A percentile compares a stretch with the other conserved stretches of the same genome.
These are phyloP conservation scores for Metschnikowia sp. DNA, from an alignment of 805 yeast genomes.

Conservation along the genomic window DNA sequence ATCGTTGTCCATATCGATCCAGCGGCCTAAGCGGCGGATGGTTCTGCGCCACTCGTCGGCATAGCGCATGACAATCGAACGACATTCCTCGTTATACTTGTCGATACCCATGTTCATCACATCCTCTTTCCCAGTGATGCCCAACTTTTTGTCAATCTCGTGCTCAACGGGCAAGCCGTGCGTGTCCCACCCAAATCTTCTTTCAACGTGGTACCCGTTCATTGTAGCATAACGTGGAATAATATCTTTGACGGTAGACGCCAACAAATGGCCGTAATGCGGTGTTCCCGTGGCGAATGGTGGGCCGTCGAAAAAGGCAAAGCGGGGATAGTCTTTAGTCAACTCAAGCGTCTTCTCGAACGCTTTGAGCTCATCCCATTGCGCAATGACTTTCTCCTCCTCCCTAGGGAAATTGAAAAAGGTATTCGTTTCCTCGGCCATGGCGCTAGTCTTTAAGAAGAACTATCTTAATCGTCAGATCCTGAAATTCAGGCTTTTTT, in stretches of 20 bases:
- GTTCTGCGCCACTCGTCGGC: slow-evolving; percentile 93
- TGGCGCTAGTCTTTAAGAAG: not conserved
- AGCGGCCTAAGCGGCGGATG: slow-evolving; percentile 92
- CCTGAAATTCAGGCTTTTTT: not conserved
- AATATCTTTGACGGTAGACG: slow-evolving; percentile 95
- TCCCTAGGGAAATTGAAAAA: slow-evolving; percentile 78
- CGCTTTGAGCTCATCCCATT: slow-evolving; percentile 93
- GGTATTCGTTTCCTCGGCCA: slow-evolving; percentile 18
- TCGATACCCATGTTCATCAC: slow-evolving; percentile 92
- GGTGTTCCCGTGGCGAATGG: slow-evolving; percentile 99
- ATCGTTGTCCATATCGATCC: slow-evolving; percentile 99
- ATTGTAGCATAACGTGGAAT: slow-evolving; percentile 97
- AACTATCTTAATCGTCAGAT: not conserved
- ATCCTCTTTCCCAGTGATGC: slow-evolving; percentile 89
- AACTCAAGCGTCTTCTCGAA: slow-evolving; percentile 81
- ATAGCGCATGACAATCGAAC: slow-evolving; percentile 95
- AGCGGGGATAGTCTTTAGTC: slow-evolving; percentile 80
- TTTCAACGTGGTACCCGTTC: slow-evolving; percentile 94
- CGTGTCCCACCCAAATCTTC: slow-evolving; percentile 99
- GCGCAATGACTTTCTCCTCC: slow-evolving; percentile 75
- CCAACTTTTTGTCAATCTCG: slow-evolving; percentile 96
- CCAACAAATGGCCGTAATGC: slow-evolving; percentile 95
- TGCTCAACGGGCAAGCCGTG: slow-evolving; percentile 99
- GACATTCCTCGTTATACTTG: slow-evolving; percentile 91
- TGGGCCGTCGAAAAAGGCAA: slow-evolving; percentile 97